Conservation (phyloP, 78 protist genomes). For the Andalucia godoyi region DNA sequence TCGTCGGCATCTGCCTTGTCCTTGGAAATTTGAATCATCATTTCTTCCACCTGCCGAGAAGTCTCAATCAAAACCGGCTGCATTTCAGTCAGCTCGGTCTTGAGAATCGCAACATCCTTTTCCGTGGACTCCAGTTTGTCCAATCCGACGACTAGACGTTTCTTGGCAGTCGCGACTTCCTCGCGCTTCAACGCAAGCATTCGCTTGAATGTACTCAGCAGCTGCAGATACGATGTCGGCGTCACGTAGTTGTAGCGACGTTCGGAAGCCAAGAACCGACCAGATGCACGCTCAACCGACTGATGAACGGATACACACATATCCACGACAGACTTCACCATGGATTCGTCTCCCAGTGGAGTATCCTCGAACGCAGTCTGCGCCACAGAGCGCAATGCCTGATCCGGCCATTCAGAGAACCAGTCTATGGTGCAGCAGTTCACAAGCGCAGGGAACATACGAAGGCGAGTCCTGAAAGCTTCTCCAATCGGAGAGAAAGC, state of each 20-base stretch:
- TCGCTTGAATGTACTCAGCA: conserved; percentile 24
- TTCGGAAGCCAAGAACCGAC: conserved; percentile 9
- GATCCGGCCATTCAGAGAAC: conserved; percentile 82
- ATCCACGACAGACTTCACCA: not conserved
- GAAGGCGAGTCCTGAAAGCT: conserved; percentile 61
- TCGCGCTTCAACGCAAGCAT: conserved; percentile 14
- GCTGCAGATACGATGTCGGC: conserved; percentile 61
- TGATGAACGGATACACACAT: conserved; percentile 56
- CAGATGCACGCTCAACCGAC: conserved; percentile 25
- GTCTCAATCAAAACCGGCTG: conserved; percentile 55
- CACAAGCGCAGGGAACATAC: conserved; percentile 78
- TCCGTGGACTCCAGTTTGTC: conserved; percentile 30
- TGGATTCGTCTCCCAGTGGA: not conserved
- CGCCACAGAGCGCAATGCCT: conserved; percentile 78
- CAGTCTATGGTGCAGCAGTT: conserved; percentile 79
- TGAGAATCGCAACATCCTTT: conserved; percentile 30
- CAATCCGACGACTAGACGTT: conserved; percentile 41
- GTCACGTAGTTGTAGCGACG: conserved; percentile 51
- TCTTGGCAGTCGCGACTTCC: not conserved
- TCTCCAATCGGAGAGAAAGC: conserved; percentile 75
- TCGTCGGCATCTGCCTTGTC: conserved; percentile 48
- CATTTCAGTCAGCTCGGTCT: conserved; percentile 39
- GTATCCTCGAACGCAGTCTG: not conserved
- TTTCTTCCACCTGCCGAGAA: conserved; percentile 28
- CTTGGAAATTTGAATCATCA: conserved; percentile 28